Evolutionary conservation across 1,139 yeast species (phyloP).

Genomic region (Candida albicans): DNA sequence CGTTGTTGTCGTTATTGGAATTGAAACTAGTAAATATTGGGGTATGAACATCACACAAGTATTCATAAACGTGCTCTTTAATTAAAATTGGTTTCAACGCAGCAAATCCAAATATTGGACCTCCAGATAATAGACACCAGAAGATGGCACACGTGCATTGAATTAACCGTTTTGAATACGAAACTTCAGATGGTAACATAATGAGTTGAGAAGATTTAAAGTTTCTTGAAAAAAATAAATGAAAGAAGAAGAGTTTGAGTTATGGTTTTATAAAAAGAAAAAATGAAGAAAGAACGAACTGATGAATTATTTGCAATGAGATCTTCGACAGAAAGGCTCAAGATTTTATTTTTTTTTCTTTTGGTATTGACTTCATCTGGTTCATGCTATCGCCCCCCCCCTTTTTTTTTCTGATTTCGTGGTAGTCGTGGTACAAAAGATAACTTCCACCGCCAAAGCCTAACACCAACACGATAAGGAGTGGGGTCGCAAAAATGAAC

Average conservation of each 20-base stretch:
- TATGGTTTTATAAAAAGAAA: too few species aligned
- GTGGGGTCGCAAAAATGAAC: too few species aligned
- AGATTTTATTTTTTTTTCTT: background rate
- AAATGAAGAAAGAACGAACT: too few species aligned
- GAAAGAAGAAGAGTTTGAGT: background rate
- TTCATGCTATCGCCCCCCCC: too few species aligned
- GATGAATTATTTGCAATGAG: background rate
- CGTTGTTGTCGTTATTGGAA: slow-evolving; percentile 7
- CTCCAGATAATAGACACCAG: slow-evolving; percentile 48
- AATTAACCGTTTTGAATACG: slow-evolving; percentile 17
- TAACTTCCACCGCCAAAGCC: too few species aligned
- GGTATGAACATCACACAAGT: slow-evolving; percentile 26
- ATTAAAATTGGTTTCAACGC: slow-evolving; percentile 47
- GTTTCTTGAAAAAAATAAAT: background rate
- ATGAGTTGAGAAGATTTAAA: background rate
- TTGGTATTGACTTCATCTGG: background rate
- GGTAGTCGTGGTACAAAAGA: too few species aligned
- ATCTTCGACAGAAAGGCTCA: background rate
- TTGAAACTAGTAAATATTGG: background rate
- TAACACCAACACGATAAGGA: too few species aligned
- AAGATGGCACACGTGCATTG: slow-evolving; percentile 40
- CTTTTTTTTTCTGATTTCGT: too few species aligned
- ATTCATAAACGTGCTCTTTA: slow-evolving; percentile 40
- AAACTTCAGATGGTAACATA: slow-evolving; percentile 12
- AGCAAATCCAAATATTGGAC: slow-evolving; percentile 50